Evolutionary conservation across 2,329 filamentous ascomycete genomes (phyloP), one percentile per base, ranked within the genome.

Genomic region (Colletotrichum salicis): DNA sequence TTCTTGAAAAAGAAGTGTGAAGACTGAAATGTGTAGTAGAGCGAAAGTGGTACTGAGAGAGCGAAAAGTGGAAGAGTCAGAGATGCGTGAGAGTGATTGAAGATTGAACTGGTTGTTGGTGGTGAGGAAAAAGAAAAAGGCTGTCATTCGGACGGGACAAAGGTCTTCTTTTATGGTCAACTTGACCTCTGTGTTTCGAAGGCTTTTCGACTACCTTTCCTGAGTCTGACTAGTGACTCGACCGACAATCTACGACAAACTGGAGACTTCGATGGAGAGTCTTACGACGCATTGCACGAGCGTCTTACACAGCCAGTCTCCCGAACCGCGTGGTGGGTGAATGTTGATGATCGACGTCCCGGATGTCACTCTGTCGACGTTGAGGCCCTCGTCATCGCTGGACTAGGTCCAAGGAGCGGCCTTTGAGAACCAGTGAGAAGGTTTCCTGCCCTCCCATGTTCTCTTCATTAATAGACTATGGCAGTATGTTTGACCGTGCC

Each of bases 51-150:
- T 35, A 29, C 27, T 56, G 51, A 68, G 58, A 51, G 27, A 63
- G n/a, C 41, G 35, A 58, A 31, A 22, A 11, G 5, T 48, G 37
- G 41, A 52, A 68, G 37, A 63, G 51, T 35, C 51, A 62, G 63
- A 57, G 65, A 63, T 48, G 48, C 35, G 57, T 68, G 29, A 33
- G 29, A 51, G 52, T 63, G 65, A 57, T 63, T 63, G 65, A 22
- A 35, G 48, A 61, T 19, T 55, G 64, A 54, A 56, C 58, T 67
- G 57, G 33, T 62, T 56, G 48, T 29, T 67, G 35, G 58, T 68
- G 51, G 59, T 57, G 58, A 66, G 27, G 62, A 48, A 48, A 51
- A n/a, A 48, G 41, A 45, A 8, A 41, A 41, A 35, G 33, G 52
- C 15, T 33, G n/a, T 33, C 24, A 13, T 60, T 60, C 35, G 22